Evolutionary conservation across 2,329 filamentous ascomycete genomes (phyloP).

Genomic region (Aureobasidium sp.): DNA sequence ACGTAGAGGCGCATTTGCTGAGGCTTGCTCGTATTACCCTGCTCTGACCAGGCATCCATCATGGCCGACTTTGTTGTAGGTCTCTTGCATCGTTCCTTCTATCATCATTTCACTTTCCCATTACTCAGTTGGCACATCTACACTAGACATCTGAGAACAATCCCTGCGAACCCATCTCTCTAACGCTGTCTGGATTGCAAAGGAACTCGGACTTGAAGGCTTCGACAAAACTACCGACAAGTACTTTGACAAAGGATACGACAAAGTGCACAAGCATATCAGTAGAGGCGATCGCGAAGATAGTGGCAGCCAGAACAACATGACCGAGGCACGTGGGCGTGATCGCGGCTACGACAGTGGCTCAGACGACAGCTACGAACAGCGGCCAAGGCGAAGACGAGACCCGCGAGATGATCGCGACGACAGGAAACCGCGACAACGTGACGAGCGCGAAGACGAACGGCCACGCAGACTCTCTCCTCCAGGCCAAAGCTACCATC

Average conservation of each 20-base stretch:
- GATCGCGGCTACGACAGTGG: slow-evolving; percentile 9
- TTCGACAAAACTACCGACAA: slow-evolving; percentile 3
- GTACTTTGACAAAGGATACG: slow-evolving; percentile 12
- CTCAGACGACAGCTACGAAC: slow-evolving; percentile 6
- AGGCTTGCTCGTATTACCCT: slow-evolving; percentile 1
- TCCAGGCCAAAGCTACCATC: slow-evolving; percentile 1
- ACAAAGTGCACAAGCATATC: neutral
- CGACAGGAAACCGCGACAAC: neutral
- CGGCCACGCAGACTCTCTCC: neutral
- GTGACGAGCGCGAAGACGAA: neutral
- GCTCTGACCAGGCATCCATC: neutral
- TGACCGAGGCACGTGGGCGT: neutral
- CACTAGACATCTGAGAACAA: neutral
- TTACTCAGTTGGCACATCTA: neutral
- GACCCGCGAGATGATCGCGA: neutral
- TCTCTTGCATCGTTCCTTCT: neutral
- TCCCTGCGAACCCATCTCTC: neutral
- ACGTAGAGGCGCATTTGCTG: slow-evolving; percentile 10
- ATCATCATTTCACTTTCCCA: neutral
- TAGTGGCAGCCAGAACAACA: neutral
- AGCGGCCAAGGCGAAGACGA: neutral
- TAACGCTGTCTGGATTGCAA: neutral
- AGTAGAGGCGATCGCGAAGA: neutral
- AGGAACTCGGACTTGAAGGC: slow-evolving; percentile 12
- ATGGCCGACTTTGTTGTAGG: slow-evolving; percentile 10